Evolutionary conservation across 129 eudicot species (phyloP).

Genomic region (Centrapalus pauciflorus): DNA sequence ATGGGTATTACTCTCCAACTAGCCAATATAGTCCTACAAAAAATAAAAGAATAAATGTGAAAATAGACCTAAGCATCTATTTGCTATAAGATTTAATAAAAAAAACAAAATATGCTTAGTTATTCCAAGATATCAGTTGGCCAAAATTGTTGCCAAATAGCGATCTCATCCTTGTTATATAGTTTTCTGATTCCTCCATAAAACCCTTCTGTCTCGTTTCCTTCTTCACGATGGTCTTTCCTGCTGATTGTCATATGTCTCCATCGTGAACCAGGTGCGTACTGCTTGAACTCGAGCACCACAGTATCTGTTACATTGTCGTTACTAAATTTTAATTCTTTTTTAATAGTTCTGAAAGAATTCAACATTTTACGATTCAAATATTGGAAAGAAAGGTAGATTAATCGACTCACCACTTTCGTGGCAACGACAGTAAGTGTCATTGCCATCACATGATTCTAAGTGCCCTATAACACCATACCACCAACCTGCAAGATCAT

Average conservation of each 20-base stretch:
- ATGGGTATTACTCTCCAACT: background rate
- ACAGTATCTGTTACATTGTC: slow-evolving; percentile 36
- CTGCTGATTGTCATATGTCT: slow-evolving; percentile 39
- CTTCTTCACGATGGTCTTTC: slow-evolving; percentile 58
- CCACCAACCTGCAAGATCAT: slow-evolving; percentile 76
- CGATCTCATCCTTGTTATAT: slow-evolving; percentile 29
- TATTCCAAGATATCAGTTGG: slow-evolving; percentile 49
- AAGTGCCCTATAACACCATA: slow-evolving; percentile 82
- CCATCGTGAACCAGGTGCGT: slow-evolving; percentile 61
- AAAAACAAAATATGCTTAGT: slow-evolving; percentile 18
- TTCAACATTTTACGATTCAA: background rate
- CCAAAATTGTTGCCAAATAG: slow-evolving; percentile 49
- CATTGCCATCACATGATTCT: slow-evolving; percentile 70
- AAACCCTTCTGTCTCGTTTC: slow-evolving; percentile 59
- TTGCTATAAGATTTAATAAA: slow-evolving; percentile 6
- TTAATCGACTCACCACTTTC: slow-evolving; percentile 50
- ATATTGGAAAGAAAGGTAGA: background rate
- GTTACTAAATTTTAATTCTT: background rate
- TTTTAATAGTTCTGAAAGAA: background rate
- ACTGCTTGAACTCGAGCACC: slow-evolving; percentile 60
- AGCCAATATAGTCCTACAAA: slow-evolving; percentile 17
- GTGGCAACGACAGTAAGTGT: slow-evolving; percentile 54
- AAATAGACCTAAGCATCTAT: background rate
- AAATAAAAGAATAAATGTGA: background rate
- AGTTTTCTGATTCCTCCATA: slow-evolving; percentile 60